Base-by-base conservation (phyloP, 2,329 filamentous ascomycete species). In the Ophiostoma sp. region DNA sequence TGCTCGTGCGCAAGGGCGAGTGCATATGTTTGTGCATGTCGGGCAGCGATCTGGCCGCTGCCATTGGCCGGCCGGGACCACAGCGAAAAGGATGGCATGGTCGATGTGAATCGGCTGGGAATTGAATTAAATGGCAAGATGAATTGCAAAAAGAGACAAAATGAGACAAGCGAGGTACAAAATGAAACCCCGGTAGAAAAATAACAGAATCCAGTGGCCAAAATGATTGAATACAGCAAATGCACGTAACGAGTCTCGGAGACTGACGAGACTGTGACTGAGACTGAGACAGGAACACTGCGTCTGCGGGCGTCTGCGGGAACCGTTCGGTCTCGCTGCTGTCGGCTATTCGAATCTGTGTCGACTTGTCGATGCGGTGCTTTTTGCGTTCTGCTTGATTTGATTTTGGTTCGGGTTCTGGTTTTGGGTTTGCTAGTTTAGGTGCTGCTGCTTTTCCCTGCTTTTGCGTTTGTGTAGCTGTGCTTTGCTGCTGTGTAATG, bases 71-170 rank as follows among this genome's bases (percentile, higher is more conserved):
- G 58, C 18, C 49, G 36, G 6, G 60, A 42, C 40, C 38, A 64
- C n/a, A 64, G 62, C 41, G 62, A 44, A 36, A 64, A 64, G 7
- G 62, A 64, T n/a, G 62, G 41, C 62, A 64, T 47, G 49, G 49
- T 60, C 27, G 12, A 36, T 9, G 38, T 60, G 55, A 18, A 11
- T 60, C 27, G 14, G 14, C 36, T 38, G 12, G 55, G 55, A 60
- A 60, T 60, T 38, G 14, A 60, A 38, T 38, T 14, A 38, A 60
- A 14, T 60, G 27, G 27, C 18, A 60, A 40, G 8, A 36, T 60
- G 14, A 60, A 60, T 38, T 60, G 55, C 55, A 38, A 60, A 60
- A 60, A 2, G 6, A 27, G 27, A 27, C 27, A 6, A 38, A 11
- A 38, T 60, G 27, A 12, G 5, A 38, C 55, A 60, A 60, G 38